Percentiles rank a stretch among this genome's conserved stretches.
phyloP scores from a whole-genome alignment of 1,284 basidiomycete genomes.

The Pseudozyma sp. region DNA sequence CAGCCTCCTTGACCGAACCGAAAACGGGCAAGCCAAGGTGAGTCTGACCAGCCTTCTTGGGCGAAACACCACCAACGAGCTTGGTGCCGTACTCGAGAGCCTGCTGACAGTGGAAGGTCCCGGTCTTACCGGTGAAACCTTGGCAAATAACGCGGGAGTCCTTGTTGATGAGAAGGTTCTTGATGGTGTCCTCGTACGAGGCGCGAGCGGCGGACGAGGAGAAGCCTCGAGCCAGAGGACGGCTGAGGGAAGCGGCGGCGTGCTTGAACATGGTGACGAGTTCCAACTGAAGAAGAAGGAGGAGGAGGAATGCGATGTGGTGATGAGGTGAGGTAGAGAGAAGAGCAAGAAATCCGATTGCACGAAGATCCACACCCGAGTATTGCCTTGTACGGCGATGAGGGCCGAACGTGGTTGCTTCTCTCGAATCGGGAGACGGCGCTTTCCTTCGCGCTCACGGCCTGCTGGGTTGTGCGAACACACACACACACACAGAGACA shows the following conservation, averaged over 20 bases:
- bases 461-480: too few relatives aligned
- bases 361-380: not conserved
- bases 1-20: conserved; percentile 86
- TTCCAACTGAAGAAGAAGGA: conserved; percentile 6
- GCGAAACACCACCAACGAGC: conserved; percentile 97
- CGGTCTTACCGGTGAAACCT: conserved; percentile 84
- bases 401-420: conserved; percentile 1
- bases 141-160: conserved; percentile 76
- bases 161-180: conserved; percentile 91
- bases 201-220: conserved; percentile 55
- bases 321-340: conserved; percentile 2
- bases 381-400: not conserved
- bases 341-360: not conserved
- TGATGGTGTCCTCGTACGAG: conserved; percentile 85
- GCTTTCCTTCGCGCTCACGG: not conserved
- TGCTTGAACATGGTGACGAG: conserved; percentile 40
- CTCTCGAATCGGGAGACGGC: conserved; percentile 8
- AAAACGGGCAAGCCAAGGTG: conserved; percentile 97
- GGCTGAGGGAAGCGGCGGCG: conserved; percentile 32
- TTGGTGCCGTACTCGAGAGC: conserved; percentile 94
- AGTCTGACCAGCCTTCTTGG: conserved; percentile 94
- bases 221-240: conserved; percentile 43
- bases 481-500: too few relatives aligned
- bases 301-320: conserved; percentile 13
- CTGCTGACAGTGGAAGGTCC: conserved; percentile 96